These are phyloP conservation scores for Cladophialophora bantiana DNA, from an alignment of 2,329 filamentous ascomycete genomes.

Conservation along the genomic window DNA sequence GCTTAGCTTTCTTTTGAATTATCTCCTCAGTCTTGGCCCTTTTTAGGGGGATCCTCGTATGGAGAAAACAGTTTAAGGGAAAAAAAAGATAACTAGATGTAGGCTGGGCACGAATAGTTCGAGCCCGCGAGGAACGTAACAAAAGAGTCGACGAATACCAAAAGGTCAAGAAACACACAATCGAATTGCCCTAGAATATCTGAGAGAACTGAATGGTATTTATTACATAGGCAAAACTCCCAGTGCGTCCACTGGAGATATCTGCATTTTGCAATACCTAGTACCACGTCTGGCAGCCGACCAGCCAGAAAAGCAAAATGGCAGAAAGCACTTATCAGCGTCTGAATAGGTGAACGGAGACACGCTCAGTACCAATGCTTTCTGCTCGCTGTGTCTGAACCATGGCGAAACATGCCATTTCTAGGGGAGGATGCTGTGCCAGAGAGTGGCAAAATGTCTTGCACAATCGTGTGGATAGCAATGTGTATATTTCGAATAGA, in stretches of 20 bases:
- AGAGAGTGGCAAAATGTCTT: slow-evolving; percentile 3
- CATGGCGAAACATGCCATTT: background rate
- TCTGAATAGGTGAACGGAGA: background rate
- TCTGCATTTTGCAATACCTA: background rate
- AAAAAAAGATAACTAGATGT: no score
- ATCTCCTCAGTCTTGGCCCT: no score
- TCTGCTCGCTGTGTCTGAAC: background rate
- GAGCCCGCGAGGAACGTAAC: no score
- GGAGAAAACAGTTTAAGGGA: no score
- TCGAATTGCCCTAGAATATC: no score
- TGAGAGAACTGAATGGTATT: slow-evolving; percentile 12
- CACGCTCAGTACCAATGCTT: background rate
- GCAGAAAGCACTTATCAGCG: background rate
- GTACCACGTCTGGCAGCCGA: slow-evolving; percentile 5
- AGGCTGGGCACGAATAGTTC: no score
- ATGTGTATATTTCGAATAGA: background rate
- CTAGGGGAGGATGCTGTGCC: background rate
- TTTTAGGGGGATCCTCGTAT: no score
- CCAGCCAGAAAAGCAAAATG: slow-evolving; percentile 6
- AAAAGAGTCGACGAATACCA: background rate
- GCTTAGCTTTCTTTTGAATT: background rate
- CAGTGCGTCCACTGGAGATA: slow-evolving; percentile 9
- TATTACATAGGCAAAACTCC: background rate
- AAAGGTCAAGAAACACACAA: background rate
- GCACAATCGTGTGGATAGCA: slow-evolving; percentile 10